Percentiles rank a stretch among this genome's conserved stretches.
Evolutionary conservation across 2,329 filamentous ascomycete genomes (phyloP).

Genomic region (Parafenestella ontariensis): DNA sequence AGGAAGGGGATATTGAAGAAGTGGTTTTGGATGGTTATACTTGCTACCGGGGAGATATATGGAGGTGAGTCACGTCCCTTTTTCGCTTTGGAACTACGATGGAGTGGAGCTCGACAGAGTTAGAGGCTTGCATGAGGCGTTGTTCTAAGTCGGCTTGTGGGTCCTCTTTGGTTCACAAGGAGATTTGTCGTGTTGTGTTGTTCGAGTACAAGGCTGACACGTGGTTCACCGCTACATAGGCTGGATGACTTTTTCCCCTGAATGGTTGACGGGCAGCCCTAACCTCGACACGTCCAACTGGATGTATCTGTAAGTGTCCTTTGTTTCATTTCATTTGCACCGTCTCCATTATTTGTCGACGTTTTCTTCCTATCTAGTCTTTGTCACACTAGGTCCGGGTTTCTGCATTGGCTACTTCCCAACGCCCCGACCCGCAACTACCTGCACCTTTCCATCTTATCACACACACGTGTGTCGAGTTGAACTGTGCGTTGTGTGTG

Average conservation of each 20-base stretch:
- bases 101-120: not conserved
- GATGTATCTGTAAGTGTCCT: constrained; percentile 60
- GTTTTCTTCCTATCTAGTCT: not conserved
- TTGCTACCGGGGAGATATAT: constrained; percentile 70
- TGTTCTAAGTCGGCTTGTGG: constrained; percentile 26
- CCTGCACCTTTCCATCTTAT: not conserved
- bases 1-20: constrained; percentile 47
- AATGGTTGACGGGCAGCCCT: constrained; percentile 66
- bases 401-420: not conserved
- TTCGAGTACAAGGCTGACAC: constrained; percentile 45
- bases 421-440: not conserved
- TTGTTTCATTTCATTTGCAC: not conserved
- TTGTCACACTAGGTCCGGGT: not conserved
- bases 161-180: constrained; percentile 26
- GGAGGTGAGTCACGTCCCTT: constrained; percentile 54
- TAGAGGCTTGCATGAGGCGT: constrained; percentile 1
- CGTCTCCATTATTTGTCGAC: not conserved
- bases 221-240: constrained; percentile 50
- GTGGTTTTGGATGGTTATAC: constrained; percentile 63
- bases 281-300: constrained; percentile 66
- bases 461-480: not conserved
- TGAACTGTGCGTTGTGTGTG: too few species aligned
- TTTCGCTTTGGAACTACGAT: not conserved
- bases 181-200: constrained; percentile 25
- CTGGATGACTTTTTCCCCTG: constrained; percentile 71